Evolutionary conservation across 2,329 filamentous ascomycete species (phyloP).

Genomic region (Onygenales sp.): DNA sequence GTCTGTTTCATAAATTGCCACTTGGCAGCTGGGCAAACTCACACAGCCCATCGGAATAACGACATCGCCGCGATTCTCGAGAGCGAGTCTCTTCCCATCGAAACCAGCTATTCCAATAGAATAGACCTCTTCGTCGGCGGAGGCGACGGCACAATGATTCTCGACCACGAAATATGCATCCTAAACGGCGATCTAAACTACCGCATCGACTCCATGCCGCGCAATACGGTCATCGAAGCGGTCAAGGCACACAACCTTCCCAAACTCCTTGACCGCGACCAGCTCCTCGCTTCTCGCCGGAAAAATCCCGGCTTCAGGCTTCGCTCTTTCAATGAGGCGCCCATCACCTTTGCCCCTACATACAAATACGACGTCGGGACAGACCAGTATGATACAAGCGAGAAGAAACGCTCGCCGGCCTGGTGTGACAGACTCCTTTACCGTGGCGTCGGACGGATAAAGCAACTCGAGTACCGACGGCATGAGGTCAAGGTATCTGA

Average conservation of each 20-base stretch:
- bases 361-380: constrained; percentile 98
- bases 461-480: constrained; percentile 76
- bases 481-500: constrained; percentile 89
- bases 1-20: constrained; percentile 97
- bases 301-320: constrained; percentile 85
- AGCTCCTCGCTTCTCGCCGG: constrained; percentile 77
- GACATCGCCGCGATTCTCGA: constrained; percentile 88
- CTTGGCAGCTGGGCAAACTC: constrained; percentile 83
- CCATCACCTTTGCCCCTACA: constrained; percentile 86
- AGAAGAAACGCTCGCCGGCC: constrained; percentile 87
- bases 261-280: constrained; percentile 87
- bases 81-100: constrained; percentile 60
- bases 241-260: constrained; percentile 69
- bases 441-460: constrained; percentile 67
- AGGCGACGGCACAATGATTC: constrained; percentile 88
- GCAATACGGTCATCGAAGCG: constrained; percentile 81
- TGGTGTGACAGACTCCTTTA: constrained; percentile 97
- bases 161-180: constrained; percentile 96
- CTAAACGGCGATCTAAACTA: constrained; percentile 96
- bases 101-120: constrained; percentile 57
- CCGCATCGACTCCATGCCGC: constrained; percentile 92
- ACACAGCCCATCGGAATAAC: constrained; percentile 83
- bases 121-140: constrained; percentile 77
- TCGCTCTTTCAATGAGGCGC: constrained; percentile 79
- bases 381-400: constrained; percentile 85